Evolutionary conservation across 2,329 filamentous ascomycete species (phyloP).

Genomic region (Lasiodiplodia gonubiensis): DNA sequence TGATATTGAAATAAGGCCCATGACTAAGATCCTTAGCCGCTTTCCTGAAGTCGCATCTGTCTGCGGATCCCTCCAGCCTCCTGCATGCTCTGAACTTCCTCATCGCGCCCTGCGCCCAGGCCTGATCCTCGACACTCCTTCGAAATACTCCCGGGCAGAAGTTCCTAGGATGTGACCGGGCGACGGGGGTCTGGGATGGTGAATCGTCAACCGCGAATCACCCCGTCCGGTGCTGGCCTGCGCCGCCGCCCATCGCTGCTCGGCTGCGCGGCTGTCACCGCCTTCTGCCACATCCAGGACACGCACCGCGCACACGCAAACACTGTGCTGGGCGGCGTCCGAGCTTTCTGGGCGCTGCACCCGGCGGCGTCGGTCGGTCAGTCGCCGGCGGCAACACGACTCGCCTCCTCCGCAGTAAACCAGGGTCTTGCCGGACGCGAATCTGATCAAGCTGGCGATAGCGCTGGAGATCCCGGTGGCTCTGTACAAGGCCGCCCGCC

Average conservation of each 20-base stretch:
- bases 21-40: slow-evolving; percentile 28
- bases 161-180: slow-evolving; percentile 6
- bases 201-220: slow-evolving; percentile 26
- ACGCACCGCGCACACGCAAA: slow-evolving; percentile 19
- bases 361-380: background rate
- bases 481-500: slow-evolving; percentile 16
- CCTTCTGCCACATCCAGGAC: slow-evolving; percentile 19
- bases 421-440: slow-evolving; percentile 26
- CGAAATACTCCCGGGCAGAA: slow-evolving; percentile 19
- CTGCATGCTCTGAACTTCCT: slow-evolving; percentile 7
- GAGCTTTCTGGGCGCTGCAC: background rate
- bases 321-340: slow-evolving; percentile 4
- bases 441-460: slow-evolving; percentile 24
- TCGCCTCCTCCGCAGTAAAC: slow-evolving; percentile 16
- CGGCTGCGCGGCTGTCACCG: slow-evolving; percentile 18
- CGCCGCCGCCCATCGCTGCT: slow-evolving; percentile 10
- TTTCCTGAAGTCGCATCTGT: slow-evolving; percentile 15
- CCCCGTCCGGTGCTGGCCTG: slow-evolving; percentile 3
- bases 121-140: slow-evolving; percentile 4
- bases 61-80: slow-evolving; percentile 23
- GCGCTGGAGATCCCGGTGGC: slow-evolving; percentile 24
- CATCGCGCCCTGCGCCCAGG: background rate
- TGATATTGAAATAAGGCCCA: slow-evolving; percentile 29
- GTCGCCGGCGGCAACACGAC: slow-evolving; percentile 12
- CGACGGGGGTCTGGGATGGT: slow-evolving; percentile 13